Conservation (phyloP, 345 rosid genomes). For the Dipteronia sinensis region DNA sequence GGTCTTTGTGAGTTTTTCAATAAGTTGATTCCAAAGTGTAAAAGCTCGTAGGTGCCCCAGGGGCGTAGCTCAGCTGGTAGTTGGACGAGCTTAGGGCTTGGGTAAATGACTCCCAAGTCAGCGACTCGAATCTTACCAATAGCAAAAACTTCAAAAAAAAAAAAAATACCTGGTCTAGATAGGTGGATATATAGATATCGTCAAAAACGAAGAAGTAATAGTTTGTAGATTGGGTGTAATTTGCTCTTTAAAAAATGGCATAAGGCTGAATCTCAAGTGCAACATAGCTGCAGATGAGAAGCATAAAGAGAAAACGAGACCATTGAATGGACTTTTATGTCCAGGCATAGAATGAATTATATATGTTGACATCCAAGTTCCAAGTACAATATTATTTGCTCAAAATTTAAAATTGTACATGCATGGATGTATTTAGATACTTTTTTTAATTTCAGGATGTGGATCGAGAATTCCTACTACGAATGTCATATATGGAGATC, state of each 20-base stretch:
- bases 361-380: not conserved
- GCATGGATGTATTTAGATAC: not conserved
- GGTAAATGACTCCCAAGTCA: no score
- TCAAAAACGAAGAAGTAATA: no score
- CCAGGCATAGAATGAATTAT: not conserved
- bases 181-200: no score
- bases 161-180: no score
- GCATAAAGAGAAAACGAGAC: not conserved
- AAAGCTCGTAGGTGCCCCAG: no score
- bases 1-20: no score
- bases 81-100: no score
- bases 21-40: no score
- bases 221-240: no score
- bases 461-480: slow-evolving; percentile 83
- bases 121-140: no score
- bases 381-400: not conserved
- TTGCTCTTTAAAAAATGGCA: not conserved
- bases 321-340: not conserved
- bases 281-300: not conserved
- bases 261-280: not conserved
- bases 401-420: not conserved
- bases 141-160: no score
- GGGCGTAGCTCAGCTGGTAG: no score
- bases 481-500: slow-evolving; percentile 96
- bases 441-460: slow-evolving; percentile 43